Evolutionary conservation across 192 early-diverging fungal species (phyloP).

Genomic region (Entomortierella lignicola): DNA sequence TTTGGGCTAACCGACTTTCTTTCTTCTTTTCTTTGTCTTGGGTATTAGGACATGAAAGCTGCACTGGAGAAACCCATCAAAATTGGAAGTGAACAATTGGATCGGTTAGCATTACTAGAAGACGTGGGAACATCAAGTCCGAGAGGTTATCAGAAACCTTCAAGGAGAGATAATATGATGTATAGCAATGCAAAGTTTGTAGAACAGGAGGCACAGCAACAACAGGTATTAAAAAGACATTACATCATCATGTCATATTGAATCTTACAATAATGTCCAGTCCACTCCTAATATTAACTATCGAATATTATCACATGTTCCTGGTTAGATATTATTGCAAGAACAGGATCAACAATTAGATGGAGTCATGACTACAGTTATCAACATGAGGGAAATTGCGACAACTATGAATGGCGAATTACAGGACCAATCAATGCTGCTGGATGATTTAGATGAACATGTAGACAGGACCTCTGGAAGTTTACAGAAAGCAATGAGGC

Average conservation of each 20-base stretch:
- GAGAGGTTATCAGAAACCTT: constrained; percentile 46
- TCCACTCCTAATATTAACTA: no score
- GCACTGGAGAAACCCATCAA: constrained; percentile 47
- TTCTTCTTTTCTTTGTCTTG: no score
- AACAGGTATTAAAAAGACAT: no score
- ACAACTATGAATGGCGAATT: constrained; percentile 66
- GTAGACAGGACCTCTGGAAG: constrained; percentile 59
- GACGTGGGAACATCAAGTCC: constrained; percentile 39
- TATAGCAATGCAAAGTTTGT: constrained; percentile 53
- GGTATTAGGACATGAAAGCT: constrained; percentile 39
- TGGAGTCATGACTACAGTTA: constrained; percentile 62
- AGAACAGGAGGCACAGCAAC: constrained; percentile 48
- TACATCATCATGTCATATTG: no score
- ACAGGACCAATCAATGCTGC: constrained; percentile 65
- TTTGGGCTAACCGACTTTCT: background rate
- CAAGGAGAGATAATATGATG: constrained; percentile 45
- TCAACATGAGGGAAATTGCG: constrained; percentile 70
- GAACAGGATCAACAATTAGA: constrained; percentile 71
- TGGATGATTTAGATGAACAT: constrained; percentile 67
- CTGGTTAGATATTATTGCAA: constrained; percentile 67
- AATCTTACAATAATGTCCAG: no score
- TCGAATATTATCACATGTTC: no score
- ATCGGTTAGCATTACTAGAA: constrained; percentile 38
- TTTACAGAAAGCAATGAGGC: constrained; percentile 60
- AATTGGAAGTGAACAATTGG: constrained; percentile 39